These are phyloP conservation scores for Sporothrix euskadiensis DNA, from an alignment of 2,329 filamentous ascomycete species.

Conservation along the genomic window DNA sequence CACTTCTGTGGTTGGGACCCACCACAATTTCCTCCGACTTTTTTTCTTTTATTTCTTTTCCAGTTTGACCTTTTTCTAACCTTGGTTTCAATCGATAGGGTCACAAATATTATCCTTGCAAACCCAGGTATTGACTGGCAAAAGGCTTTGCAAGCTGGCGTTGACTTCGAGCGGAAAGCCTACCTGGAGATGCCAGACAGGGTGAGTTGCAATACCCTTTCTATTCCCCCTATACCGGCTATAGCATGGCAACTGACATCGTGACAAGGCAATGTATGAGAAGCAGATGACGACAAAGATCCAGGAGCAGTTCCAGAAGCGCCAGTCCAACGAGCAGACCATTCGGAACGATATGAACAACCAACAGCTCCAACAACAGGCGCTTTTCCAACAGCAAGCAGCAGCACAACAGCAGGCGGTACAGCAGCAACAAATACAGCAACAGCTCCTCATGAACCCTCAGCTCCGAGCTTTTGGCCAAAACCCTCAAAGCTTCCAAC, in stretches of 20 bases:
- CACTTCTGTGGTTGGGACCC: neutral
- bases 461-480: constrained; percentile 36
- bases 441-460: constrained; percentile 51
- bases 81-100: constrained; percentile 40
- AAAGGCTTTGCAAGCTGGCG: constrained; percentile 46
- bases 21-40: neutral
- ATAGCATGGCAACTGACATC: constrained; percentile 32
- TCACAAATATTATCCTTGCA: constrained; percentile 54
- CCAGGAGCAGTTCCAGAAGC: constrained; percentile 52
- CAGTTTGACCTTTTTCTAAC: neutral
- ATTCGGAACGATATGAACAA: constrained; percentile 54
- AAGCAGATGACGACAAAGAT: constrained; percentile 49
- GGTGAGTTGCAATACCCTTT: constrained; percentile 40
- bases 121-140: constrained; percentile 45
- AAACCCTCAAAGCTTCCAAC: constrained; percentile 55
- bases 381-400: constrained; percentile 36
- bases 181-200: constrained; percentile 51
- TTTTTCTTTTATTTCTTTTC: neutral
- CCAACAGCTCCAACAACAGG: constrained; percentile 41
- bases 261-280: constrained; percentile 52
- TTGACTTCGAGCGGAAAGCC: constrained; percentile 51
- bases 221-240: neutral
- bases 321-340: constrained; percentile 52
- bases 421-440: constrained; percentile 39
- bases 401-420: constrained; percentile 38